Evolutionary conservation across 768 basidiomycete species (phyloP).

Genomic region (Auriscalpium vulgare): DNA sequence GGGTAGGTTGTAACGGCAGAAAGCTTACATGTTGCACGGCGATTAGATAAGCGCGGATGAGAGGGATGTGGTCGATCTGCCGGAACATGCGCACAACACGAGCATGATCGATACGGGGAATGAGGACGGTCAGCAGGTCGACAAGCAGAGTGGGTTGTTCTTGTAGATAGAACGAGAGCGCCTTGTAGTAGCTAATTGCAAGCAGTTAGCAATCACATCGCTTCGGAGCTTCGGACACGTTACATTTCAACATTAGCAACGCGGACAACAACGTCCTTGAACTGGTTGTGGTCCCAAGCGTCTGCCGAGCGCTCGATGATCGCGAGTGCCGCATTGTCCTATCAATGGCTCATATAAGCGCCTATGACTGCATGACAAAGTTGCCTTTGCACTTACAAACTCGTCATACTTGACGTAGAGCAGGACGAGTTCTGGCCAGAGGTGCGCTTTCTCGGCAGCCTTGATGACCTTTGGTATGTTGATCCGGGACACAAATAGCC

Average conservation of each 20-base stretch:
- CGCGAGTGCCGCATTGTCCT: conserved; percentile 95
- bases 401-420: conserved; percentile 98
- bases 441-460: conserved; percentile 90
- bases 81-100: conserved; percentile 95
- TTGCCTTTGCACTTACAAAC: conserved; percentile 44
- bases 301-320: conserved; percentile 99
- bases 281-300: conserved; percentile 90
- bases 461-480: conserved; percentile 99
- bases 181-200: conserved; percentile 77
- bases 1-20: neutral
- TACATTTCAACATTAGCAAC: conserved; percentile 97
- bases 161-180: conserved; percentile 88
- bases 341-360: neutral
- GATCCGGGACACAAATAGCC: conserved; percentile 90
- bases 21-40: conserved; percentile 83
- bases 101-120: conserved; percentile 89
- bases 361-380: neutral
- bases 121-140: conserved; percentile 86
- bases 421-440: conserved; percentile 98
- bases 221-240: neutral
- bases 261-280: conserved; percentile 96
- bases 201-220: conserved; percentile 1
- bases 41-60: conserved; percentile 93
- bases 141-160: conserved; percentile 91
- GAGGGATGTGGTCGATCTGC: conserved; percentile 90